Evolutionary conservation across 176 grass and related monocot genomes (phyloP).

Genomic region (Eragrostis curvula): DNA sequence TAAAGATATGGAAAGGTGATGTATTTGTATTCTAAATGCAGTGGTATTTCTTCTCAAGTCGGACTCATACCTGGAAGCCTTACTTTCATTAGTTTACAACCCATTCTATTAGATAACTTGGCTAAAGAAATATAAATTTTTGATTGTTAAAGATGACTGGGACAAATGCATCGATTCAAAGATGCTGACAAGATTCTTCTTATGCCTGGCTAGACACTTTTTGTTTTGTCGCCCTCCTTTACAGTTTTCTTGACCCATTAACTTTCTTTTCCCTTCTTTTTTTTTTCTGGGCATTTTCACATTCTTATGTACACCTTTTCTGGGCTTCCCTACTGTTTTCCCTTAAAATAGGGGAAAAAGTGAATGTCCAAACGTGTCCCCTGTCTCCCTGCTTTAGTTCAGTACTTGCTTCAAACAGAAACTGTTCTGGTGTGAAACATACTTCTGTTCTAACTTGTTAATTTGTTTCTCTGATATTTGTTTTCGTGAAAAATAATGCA

Average conservation of each 20-base stretch:
- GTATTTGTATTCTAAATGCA: constrained; percentile 35
- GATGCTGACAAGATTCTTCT: not conserved
- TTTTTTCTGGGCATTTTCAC: constrained; percentile 1
- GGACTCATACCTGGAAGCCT: constrained; percentile 15
- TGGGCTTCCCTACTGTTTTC: not conserved
- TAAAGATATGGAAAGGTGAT: constrained; percentile 97
- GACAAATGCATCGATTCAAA: not conserved
- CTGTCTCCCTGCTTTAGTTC: not conserved
- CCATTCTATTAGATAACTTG: constrained; percentile 5
- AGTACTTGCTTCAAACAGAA: constrained; percentile 24
- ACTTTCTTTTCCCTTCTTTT: not conserved
- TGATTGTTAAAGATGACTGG: not conserved
- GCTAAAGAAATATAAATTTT: not conserved
- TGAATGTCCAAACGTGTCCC: not conserved
- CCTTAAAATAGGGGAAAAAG: not conserved
- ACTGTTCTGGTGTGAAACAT: not conserved
- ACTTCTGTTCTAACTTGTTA: not conserved
- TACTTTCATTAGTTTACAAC: not conserved
- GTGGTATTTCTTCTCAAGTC: constrained; percentile 9
- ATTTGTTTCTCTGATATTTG: constrained; percentile 27
- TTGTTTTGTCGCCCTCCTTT: not conserved
- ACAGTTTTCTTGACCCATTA: not conserved
- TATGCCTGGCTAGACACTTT: not conserved
- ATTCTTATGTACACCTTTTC: not conserved
- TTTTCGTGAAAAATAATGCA: constrained; percentile 47